Conservation (phyloP, 768 basidiomycete species). For the Suillus luteus region DNA sequence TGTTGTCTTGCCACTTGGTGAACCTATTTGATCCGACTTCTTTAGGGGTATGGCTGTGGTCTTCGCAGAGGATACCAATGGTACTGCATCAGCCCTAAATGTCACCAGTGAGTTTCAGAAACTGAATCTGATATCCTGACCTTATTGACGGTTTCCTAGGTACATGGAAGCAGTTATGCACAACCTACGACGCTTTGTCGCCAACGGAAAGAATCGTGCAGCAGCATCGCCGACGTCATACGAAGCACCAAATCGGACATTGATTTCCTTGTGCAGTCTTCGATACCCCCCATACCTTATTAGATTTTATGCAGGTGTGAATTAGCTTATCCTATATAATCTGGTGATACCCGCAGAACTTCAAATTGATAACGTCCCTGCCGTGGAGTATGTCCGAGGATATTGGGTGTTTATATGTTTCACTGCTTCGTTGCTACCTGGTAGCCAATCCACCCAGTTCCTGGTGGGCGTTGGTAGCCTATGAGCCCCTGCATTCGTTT, state of each 20-base stretch:
- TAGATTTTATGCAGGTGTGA: background rate
- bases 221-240: background rate
- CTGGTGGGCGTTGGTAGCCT: background rate
- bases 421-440: background rate
- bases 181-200: constrained; percentile 6
- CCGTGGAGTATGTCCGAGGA: background rate
- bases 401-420: background rate
- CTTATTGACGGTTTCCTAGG: constrained; percentile 3
- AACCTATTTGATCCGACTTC: constrained; percentile 33
- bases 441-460: background rate
- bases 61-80: constrained; percentile 37
- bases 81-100: constrained; percentile 19
- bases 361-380: background rate
- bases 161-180: constrained; percentile 10
- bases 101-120: constrained; percentile 20
- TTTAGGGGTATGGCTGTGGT: constrained; percentile 45
- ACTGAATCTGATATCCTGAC: background rate
- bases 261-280: background rate
- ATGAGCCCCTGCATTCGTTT: background rate
- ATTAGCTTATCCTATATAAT: background rate
- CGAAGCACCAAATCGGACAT: background rate
- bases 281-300: background rate
- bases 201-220: constrained; percentile 1
- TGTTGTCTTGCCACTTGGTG: constrained; percentile 7
- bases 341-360: background rate